Evolutionary conservation across 768 basidiomycete genomes (phyloP).

Genomic region (Stropharia rugosoannulata): DNA sequence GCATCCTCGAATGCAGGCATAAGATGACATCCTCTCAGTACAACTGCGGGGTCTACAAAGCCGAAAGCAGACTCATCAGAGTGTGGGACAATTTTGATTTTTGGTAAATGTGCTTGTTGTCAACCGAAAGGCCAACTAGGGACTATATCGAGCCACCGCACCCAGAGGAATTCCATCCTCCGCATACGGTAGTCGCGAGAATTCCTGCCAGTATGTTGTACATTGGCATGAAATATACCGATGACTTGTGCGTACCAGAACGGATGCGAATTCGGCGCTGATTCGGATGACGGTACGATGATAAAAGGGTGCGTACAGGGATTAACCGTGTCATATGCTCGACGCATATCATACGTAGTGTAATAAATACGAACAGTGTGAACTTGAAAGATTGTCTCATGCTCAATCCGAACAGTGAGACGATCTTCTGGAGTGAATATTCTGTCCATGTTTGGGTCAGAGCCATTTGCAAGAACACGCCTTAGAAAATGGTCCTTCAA

Average conservation of each 20-base stretch:
- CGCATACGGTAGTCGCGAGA: not conserved
- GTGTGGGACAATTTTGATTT: constrained; percentile 33
- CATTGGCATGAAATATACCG: constrained; percentile 19
- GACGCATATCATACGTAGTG: constrained; percentile 26
- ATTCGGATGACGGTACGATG: constrained; percentile 22
- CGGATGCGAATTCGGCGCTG: constrained; percentile 11
- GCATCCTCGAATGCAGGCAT: constrained; percentile 30
- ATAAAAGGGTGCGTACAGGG: constrained; percentile 28
- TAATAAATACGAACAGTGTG: too few species aligned
- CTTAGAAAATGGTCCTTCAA: constrained; percentile 33
- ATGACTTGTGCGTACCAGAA: constrained; percentile 25
- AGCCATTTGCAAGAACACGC: constrained; percentile 22
- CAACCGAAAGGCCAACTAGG: constrained; percentile 23
- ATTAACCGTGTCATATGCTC: constrained; percentile 24
- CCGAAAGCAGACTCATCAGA: constrained; percentile 26
- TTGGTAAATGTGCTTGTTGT: constrained; percentile 26
- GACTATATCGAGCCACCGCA: constrained; percentile 34
- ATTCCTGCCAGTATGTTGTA: constrained; percentile 13
- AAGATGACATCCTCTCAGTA: constrained; percentile 32
- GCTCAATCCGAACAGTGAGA: constrained; percentile 14
- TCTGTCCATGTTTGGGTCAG: constrained; percentile 29
- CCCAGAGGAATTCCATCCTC: too few species aligned
- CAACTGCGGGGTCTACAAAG: constrained; percentile 31
- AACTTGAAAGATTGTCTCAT: constrained; percentile 23
- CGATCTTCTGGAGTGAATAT: constrained; percentile 21